Percentiles rank a stretch among this genome's conserved stretches.
Evolutionary conservation across 768 basidiomycete species (phyloP).

Genomic region (Dentipellis fragilis): DNA sequence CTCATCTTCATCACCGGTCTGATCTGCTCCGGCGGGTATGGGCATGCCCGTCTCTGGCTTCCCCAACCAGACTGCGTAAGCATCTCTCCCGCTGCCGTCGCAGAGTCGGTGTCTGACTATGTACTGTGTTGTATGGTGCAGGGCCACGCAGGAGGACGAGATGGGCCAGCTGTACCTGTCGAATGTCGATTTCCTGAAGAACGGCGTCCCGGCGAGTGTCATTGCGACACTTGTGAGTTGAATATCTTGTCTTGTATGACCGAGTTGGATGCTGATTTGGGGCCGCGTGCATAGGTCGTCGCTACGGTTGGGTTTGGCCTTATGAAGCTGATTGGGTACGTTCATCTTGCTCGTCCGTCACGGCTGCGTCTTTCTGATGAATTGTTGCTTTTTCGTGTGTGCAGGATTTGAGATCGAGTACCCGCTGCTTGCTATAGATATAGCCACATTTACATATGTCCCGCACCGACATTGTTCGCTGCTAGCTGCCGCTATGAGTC

Average conservation of each 20-base stretch:
- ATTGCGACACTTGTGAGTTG: slow-evolving; percentile 68
- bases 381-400: too few species aligned
- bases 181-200: slow-evolving; percentile 85
- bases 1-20: slow-evolving; percentile 90
- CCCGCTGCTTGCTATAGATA: too few species aligned
- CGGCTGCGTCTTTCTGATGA: too few species aligned
- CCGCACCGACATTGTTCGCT: too few species aligned
- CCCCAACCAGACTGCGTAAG: slow-evolving; percentile 94
- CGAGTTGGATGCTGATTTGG: neutral
- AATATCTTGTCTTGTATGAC: slow-evolving; percentile 1
- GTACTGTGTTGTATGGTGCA: slow-evolving; percentile 19
- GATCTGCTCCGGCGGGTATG: slow-evolving; percentile 91
- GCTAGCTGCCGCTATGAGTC: too few species aligned
- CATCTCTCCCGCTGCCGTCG: slow-evolving; percentile 10
- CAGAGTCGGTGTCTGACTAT: neutral
- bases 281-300: slow-evolving; percentile 45
- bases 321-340: slow-evolving; percentile 65
- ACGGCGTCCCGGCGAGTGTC: slow-evolving; percentile 89
- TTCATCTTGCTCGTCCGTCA: slow-evolving; percentile 5
- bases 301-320: slow-evolving; percentile 77
- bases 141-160: slow-evolving; percentile 90
- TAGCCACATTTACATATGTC: too few species aligned
- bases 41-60: slow-evolving; percentile 99
- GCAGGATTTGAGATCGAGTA: too few species aligned
- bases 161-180: slow-evolving; percentile 82